Evolutionary conservation across 352 stramenopile species (phyloP), one percentile per base, ranked within the genome.

Genomic region (Phytophthora nicotianae): DNA sequence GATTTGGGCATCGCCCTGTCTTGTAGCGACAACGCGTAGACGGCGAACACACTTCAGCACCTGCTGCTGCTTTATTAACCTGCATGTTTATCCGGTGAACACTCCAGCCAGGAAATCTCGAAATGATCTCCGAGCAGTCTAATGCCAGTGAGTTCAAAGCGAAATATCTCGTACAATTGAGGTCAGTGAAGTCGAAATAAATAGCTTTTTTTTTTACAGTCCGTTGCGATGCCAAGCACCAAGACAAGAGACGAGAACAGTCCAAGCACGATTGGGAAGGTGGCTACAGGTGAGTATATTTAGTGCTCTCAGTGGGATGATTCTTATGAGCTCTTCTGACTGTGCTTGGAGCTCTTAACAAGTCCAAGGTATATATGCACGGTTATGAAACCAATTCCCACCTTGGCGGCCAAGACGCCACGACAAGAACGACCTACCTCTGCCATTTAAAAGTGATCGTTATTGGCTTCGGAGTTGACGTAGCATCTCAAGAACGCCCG

Each of bases 11-110:
- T 3, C 83, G 79, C 5, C 85, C 84, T 1, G 87, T 93, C 75
- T 94, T 93, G 81, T 94, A 95, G 0, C 79, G 77, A 63, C 87
- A 95, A 19, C 72, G 75, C 13, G 54, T 72, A 17, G 55, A 60
- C 9, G 42, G 38, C 6, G 20, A 49, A n/a, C 1, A 40, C n/a
- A 21, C n/a, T 8, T 53, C 24, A 5, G 23, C 29, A 13, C 26
- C 11, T 38, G 45, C 29, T 1, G 24, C 19, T 11, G 43, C 50
- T 35, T 41, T 26, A 55, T n/a, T 57, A 26, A 17, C 16, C 56
- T 64, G 58, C 58, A 68, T 72, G 24, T 37, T 71, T 54, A 24
- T 6, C 16, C 19, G 11, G 40, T 56, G 10, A 46, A 54, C 13
- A 42, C 33, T 32, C 56, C 20, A 52, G 40, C 16, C 26, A 24